A percentile compares a stretch with the other conserved stretches of the same genome.
phyloP scores from a whole-genome alignment of 352 stramenopile genomes.

The Phytophthora meadii region DNA sequence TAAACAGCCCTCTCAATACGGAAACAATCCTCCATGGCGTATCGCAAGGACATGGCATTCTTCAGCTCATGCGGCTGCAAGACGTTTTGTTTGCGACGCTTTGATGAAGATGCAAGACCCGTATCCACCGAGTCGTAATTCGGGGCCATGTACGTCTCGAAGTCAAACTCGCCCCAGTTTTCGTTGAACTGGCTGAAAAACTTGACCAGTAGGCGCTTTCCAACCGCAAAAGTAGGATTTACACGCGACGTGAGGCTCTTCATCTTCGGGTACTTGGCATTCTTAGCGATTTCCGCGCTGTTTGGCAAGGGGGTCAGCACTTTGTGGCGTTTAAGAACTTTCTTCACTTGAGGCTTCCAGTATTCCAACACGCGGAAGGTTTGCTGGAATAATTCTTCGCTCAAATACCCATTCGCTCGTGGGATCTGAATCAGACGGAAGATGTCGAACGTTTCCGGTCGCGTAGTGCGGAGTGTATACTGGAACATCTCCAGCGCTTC shows the following conservation, averaged over 20 bases:
- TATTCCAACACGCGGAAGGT: conserved; percentile 66
- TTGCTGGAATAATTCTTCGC: conserved; percentile 62
- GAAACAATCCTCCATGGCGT: conserved; percentile 81
- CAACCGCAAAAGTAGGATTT: conserved; percentile 81
- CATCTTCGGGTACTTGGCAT: conserved; percentile 44
- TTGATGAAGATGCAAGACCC: conserved; percentile 22
- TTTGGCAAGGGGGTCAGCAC: conserved; percentile 25
- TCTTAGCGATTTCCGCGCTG: conserved; percentile 5
- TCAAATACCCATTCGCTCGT: conserved; percentile 63
- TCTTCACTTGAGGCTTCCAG: conserved; percentile 68
- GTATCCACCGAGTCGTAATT: conserved; percentile 43
- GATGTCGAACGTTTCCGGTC: conserved; percentile 70
- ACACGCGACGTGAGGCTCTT: conserved; percentile 75
- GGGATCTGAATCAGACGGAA: conserved; percentile 73
- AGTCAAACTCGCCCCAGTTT: conserved; percentile 82
- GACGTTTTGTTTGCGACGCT: conserved; percentile 53
- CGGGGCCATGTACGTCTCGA: conserved; percentile 69
- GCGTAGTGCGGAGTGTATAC: conserved; percentile 46
- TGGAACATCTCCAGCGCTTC: conserved; percentile 65
- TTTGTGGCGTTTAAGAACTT: conserved; percentile 60
- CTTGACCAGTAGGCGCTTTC: conserved; percentile 69
- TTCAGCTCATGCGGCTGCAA: conserved; percentile 64
- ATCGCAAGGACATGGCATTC: conserved; percentile 60
- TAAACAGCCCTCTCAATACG: conserved; percentile 71
- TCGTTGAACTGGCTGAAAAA: conserved; percentile 89